These are phyloP conservation scores for Rubia occidens DNA, from an alignment of 305 asterid genomes.

Conservation along the genomic window DNA sequence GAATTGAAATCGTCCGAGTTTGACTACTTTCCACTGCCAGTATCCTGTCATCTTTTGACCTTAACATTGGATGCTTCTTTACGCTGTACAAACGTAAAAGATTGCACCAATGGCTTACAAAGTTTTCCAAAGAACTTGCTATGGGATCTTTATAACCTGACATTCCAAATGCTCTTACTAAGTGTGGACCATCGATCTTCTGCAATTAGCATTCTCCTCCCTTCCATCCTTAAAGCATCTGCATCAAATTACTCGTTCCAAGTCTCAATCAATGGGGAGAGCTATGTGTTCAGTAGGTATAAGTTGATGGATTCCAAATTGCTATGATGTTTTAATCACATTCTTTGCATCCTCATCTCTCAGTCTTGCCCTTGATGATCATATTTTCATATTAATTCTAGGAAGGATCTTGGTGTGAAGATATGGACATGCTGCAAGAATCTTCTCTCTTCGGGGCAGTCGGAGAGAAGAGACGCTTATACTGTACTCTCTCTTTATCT, in stretches of 20 bases:
- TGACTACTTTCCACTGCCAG: constrained; percentile 44
- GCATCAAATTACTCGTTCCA: constrained; percentile 32
- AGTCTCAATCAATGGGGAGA: constrained; percentile 42
- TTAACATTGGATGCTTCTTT: constrained; percentile 52
- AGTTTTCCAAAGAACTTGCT: constrained; percentile 57
- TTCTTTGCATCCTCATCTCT: constrained; percentile 4
- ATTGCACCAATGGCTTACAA: constrained; percentile 23
- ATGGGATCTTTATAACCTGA: constrained; percentile 68
- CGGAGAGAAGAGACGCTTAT: constrained; percentile 88
- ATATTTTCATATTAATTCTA: constrained; percentile 26
- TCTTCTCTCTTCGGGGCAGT: constrained; percentile 55
- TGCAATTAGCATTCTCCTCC: constrained; percentile 65
- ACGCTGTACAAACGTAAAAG: constrained; percentile 24
- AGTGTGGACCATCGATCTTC: constrained; percentile 68
- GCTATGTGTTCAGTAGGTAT: constrained; percentile 53
- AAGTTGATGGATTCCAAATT: constrained; percentile 14
- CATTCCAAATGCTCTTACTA: constrained; percentile 56
- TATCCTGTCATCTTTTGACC: constrained; percentile 63
- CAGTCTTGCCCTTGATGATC: background rate
- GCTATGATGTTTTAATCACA: background rate
- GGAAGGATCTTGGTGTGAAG: constrained; percentile 47
- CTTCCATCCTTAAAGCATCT: constrained; percentile 57
- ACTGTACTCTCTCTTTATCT: constrained; percentile 67
- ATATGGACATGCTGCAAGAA: constrained; percentile 66
- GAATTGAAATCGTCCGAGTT: constrained; percentile 27